Conservation (phyloP, 208 protist genomes). For the Jaenimonas drosophilae region DNA sequence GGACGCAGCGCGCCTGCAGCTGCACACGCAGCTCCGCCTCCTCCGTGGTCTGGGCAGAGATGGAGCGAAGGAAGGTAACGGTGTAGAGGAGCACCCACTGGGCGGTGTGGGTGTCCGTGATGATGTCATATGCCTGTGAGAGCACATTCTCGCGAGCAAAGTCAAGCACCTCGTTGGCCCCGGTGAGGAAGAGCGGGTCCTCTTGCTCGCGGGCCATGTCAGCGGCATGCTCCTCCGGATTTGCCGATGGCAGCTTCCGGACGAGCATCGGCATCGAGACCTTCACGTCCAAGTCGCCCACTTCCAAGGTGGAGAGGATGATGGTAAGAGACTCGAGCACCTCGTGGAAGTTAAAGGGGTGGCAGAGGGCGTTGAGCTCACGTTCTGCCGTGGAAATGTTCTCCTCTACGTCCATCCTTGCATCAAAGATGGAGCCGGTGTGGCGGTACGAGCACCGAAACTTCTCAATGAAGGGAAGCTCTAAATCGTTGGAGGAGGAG, state of each 20-base stretch:
- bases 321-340: slow-evolving; percentile 34
- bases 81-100: slow-evolving; percentile 86
- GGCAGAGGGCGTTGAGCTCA: slow-evolving; percentile 28
- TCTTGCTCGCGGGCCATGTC: slow-evolving; percentile 4
- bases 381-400: slow-evolving; percentile 35
- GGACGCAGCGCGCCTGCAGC: slow-evolving; percentile 66
- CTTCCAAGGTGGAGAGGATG: slow-evolving; percentile 43
- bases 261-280: slow-evolving; percentile 29
- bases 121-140: slow-evolving; percentile 20
- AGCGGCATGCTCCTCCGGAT: slow-evolving; percentile 1
- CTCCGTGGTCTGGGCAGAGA: slow-evolving; percentile 18
- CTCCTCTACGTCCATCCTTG: slow-evolving; percentile 37
- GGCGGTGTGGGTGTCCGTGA: slow-evolving; percentile 42
- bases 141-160: slow-evolving; percentile 39
- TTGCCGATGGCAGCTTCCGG: slow-evolving; percentile 5
- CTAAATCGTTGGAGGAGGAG: background rate
- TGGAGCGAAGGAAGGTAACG: slow-evolving; percentile 57
- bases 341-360: slow-evolving; percentile 40
- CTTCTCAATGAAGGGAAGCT: slow-evolving; percentile 12
- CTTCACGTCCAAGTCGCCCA: slow-evolving; percentile 28
- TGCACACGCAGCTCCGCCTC: slow-evolving; percentile 51
- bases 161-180: slow-evolving; percentile 47
- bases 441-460: slow-evolving; percentile 17
- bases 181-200: slow-evolving; percentile 19
- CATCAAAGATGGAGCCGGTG: slow-evolving; percentile 15